phyloP scores from a whole-genome alignment of 2,329 filamentous ascomycete genomes.

The Apiospora saccharicola region DNA sequence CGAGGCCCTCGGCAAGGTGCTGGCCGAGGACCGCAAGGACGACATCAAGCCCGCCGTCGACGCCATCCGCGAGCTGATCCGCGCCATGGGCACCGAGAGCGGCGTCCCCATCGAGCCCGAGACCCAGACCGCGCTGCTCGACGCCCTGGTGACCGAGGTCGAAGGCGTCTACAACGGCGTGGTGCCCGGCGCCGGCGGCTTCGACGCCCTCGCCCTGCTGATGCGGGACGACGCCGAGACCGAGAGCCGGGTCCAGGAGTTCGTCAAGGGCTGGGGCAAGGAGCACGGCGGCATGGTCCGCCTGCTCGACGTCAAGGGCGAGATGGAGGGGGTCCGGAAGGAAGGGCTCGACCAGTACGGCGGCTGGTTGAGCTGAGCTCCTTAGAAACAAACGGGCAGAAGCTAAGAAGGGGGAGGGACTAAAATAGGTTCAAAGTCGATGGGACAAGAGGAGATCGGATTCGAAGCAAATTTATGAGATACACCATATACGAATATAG shows the following conservation, averaged over 20 bases:
- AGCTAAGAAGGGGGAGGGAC: background rate
- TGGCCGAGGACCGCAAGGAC: constrained; percentile 59
- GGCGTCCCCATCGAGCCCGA: constrained; percentile 88
- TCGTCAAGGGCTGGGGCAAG: constrained; percentile 71
- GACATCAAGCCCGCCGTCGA: constrained; percentile 56
- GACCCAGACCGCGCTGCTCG: constrained; percentile 83
- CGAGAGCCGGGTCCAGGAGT: constrained; percentile 63
- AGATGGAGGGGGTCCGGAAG: constrained; percentile 43
- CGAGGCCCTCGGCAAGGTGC: constrained; percentile 69
- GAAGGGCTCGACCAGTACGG: constrained; percentile 39
- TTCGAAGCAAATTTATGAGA: background rate
- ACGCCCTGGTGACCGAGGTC: constrained; percentile 71
- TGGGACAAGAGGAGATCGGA: background rate
- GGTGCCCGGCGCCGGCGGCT: constrained; percentile 92
- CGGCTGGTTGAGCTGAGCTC: constrained; percentile 36
- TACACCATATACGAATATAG: constrained; percentile 9
- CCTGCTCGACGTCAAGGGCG: constrained; percentile 58
- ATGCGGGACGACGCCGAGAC: constrained; percentile 76
- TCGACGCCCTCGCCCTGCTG: constrained; percentile 85
- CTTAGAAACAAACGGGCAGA: too few species aligned
- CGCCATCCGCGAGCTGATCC: constrained; percentile 67
- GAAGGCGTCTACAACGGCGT: constrained; percentile 89
- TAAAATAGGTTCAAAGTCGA: background rate
- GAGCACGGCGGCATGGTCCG: constrained; percentile 69
- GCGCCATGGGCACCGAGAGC: constrained; percentile 77